These are phyloP conservation scores for Cinnamomum micranthum DNA, from an alignment of 164 flowering plant genomes.

Conservation along the genomic window DNA sequence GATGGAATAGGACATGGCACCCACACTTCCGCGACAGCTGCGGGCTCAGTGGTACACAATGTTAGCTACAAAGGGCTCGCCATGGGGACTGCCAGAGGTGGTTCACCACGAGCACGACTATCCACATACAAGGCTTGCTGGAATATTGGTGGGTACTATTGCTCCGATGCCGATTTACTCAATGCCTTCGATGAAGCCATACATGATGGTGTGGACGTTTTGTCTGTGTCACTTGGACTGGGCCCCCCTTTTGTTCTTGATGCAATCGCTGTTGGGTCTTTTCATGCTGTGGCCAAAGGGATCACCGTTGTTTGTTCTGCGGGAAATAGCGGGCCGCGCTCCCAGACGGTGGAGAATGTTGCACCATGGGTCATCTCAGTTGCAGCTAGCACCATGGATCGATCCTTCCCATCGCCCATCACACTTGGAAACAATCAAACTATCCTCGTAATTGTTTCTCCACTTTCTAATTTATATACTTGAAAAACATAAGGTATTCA, in stretches of 20 bases:
- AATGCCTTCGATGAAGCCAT: conserved; percentile 12
- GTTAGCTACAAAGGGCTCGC: conserved; percentile 7
- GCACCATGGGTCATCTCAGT: conserved; percentile 65
- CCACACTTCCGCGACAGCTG: conserved; percentile 10
- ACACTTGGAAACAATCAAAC: conserved; percentile 28
- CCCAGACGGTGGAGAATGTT: conserved; percentile 32
- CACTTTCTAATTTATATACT: too few species aligned
- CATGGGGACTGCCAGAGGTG: conserved; percentile 11
- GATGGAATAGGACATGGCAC: conserved; percentile 4
- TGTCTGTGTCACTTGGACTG: too few species aligned
- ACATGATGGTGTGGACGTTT: conserved; percentile 13
- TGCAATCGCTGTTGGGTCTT: too few species aligned
- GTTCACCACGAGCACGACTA: not conserved
- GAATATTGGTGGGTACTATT: not conserved
- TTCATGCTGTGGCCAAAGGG: too few species aligned
- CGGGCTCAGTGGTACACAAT: not conserved
- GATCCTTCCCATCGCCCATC: conserved; percentile 35
- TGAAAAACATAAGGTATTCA: too few species aligned
- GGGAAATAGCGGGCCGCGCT: conserved; percentile 14
- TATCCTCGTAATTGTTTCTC: not conserved
- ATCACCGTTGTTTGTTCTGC: too few species aligned
- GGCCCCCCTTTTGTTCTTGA: too few species aligned
- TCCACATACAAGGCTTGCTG: conserved; percentile 12
- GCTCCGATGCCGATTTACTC: conserved; percentile 4
- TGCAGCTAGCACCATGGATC: conserved; percentile 61